phyloP scores from a whole-genome alignment of 164 flowering plant species.

The Kingdonia uniflora region DNA sequence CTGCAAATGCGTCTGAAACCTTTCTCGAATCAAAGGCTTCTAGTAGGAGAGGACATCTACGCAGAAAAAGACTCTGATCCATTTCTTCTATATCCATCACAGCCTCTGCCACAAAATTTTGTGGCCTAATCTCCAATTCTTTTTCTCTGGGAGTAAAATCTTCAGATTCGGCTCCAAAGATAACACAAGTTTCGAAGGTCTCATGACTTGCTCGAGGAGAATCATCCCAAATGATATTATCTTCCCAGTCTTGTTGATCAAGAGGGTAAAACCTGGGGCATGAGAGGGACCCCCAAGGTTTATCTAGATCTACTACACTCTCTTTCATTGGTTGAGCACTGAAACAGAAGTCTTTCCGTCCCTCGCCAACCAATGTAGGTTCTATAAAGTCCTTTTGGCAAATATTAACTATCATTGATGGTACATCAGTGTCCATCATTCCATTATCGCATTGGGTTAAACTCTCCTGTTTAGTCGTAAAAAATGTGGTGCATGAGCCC shows the following conservation, averaged over 20 bases:
- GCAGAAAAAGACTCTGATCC: constrained; percentile 20
- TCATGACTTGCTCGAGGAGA: constrained; percentile 35
- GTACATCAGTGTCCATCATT: constrained; percentile 18
- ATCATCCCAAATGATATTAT: constrained; percentile 64
- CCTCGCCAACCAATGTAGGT: constrained; percentile 16
- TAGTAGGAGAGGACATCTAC: constrained; percentile 23
- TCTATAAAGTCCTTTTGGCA: constrained; percentile 15
- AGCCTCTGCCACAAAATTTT: constrained; percentile 14
- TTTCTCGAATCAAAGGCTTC: constrained; percentile 58
- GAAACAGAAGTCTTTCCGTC: constrained; percentile 33
- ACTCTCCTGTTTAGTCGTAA: constrained; percentile 15
- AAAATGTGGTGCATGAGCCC: constrained; percentile 27
- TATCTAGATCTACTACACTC: constrained; percentile 20
- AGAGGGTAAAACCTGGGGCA: constrained; percentile 50
- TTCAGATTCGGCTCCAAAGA: constrained; percentile 40
- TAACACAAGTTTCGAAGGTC: constrained; percentile 30
- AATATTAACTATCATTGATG: constrained; percentile 18
- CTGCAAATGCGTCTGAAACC: constrained; percentile 17
- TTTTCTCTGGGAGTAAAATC: constrained; percentile 18
- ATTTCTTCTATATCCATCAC: constrained; percentile 24
- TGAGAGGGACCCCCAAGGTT: constrained; percentile 22
- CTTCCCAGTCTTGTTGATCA: constrained; percentile 91
- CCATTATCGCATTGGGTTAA: constrained; percentile 19
- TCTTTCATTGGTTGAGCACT: constrained; percentile 61
- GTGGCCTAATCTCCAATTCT: constrained; percentile 17